These are phyloP conservation scores for Alternaria tenuissima DNA, from an alignment of 2,329 filamentous ascomycete genomes.

Conservation along the genomic window DNA sequence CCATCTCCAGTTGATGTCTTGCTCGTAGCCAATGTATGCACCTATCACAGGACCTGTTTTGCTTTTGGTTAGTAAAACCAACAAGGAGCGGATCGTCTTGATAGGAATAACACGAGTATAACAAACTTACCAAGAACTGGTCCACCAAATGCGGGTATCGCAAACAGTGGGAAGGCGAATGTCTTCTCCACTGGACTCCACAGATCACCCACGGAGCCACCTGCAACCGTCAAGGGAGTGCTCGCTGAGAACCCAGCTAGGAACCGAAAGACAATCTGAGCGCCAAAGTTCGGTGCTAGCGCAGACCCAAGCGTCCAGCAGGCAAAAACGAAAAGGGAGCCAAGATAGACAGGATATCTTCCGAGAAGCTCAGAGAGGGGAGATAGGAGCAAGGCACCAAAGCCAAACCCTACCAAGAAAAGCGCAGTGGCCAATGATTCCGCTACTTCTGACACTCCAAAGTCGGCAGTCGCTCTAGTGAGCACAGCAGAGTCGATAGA, in stretches of 20 bases:
- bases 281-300: constrained; percentile 56
- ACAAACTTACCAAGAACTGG: constrained; percentile 24
- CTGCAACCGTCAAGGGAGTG: constrained; percentile 32
- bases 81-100: background rate
- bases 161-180: constrained; percentile 39
- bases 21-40: constrained; percentile 30
- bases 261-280: constrained; percentile 59
- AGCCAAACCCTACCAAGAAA: constrained; percentile 58
- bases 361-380: constrained; percentile 60
- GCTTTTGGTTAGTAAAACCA: background rate
- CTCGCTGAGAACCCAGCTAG: constrained; percentile 60
- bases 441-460: constrained; percentile 55
- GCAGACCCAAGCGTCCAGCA: constrained; percentile 46
- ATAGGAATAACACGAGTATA: background rate
- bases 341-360: constrained; percentile 49
- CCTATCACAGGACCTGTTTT: constrained; percentile 57
- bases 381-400: constrained; percentile 51
- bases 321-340: constrained; percentile 34
- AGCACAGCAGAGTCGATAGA: constrained; percentile 63
- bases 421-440: constrained; percentile 58
- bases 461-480: constrained; percentile 59
- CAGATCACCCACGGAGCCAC: constrained; percentile 31
- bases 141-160: constrained; percentile 23
- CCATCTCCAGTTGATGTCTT: constrained; percentile 37
- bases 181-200: constrained; percentile 32